Evolutionary conservation across 2,329 filamentous ascomycete genomes (phyloP).

Genomic region (Cladophialophora exuberans): DNA sequence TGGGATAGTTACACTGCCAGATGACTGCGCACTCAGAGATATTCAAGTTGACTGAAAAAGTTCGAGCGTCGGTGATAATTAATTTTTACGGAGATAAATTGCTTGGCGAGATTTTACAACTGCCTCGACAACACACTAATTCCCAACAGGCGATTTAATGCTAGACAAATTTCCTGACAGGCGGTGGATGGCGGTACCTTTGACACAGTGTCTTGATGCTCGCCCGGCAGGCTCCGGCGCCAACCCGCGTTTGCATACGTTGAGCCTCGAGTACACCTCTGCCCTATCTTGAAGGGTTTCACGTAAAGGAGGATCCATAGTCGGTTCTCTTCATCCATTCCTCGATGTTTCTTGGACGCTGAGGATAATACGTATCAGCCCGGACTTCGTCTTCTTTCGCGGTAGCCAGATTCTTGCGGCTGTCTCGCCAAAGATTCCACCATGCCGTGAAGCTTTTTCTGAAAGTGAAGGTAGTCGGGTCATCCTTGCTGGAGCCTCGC

Average conservation of each 20-base stretch:
- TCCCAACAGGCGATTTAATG: too few species aligned
- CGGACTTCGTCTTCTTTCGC: background rate
- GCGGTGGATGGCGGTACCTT: too few species aligned
- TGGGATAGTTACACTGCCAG: background rate
- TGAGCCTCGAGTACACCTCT: too few species aligned
- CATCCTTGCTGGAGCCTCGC: background rate
- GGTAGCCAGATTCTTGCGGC: background rate
- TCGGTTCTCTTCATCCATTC: background rate
- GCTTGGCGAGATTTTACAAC: background rate
- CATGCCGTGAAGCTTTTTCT: background rate
- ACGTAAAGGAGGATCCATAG: background rate
- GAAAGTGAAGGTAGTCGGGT: background rate
- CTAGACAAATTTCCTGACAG: too few species aligned
- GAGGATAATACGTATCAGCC: background rate
- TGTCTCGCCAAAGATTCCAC: background rate
- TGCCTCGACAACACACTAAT: background rate
- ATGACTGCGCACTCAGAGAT: background rate
- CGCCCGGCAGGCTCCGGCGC: too few species aligned
- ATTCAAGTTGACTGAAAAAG: background rate
- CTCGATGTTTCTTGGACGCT: background rate
- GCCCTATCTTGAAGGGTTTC: too few species aligned
- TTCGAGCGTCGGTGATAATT: slow-evolving; percentile 2
- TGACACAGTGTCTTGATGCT: too few species aligned
- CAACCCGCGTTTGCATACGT: background rate
- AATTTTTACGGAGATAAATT: background rate